phyloP scores from a whole-genome alignment of 768 basidiomycete genomes.

The Cystofilobasidium ferigula region DNA sequence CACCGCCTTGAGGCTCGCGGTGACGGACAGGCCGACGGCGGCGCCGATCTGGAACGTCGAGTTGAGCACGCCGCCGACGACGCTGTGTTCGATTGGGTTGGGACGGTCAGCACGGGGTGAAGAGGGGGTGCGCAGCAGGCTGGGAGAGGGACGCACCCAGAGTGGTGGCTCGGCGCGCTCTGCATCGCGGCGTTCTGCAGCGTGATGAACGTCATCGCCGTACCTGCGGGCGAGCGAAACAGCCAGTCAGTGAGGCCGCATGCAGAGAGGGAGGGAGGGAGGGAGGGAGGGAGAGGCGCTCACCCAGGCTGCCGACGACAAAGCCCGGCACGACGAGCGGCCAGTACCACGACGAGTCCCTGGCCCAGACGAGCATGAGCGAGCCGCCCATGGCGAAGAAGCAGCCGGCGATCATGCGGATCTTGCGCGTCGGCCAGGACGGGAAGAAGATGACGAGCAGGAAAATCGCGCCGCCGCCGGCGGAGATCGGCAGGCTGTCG shows the following conservation, averaged over 20 bases:
- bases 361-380: neutral
- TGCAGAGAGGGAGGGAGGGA: neutral
- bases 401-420: neutral
- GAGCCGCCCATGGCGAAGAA: neutral
- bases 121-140: too few species aligned
- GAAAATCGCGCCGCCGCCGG: neutral
- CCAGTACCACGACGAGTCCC: neutral
- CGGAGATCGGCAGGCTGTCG: constrained; percentile 10
- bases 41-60: neutral
- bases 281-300: neutral
- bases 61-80: constrained; percentile 2
- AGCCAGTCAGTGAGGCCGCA: neutral
- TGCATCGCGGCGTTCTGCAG: neutral
- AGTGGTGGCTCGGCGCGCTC: neutral
- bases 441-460: constrained; percentile 1
- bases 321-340: neutral
- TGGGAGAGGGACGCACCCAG: too few species aligned
- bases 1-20: neutral
- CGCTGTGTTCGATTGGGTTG: too few species aligned
- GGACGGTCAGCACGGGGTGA: too few species aligned
- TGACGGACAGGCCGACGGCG: neutral
- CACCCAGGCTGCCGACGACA: neutral
- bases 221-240: neutral
- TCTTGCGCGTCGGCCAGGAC: neutral
- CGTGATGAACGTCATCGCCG: neutral